Base-by-base conservation (phyloP, 305 asterid species). In the Solanum chacoense region DNA sequence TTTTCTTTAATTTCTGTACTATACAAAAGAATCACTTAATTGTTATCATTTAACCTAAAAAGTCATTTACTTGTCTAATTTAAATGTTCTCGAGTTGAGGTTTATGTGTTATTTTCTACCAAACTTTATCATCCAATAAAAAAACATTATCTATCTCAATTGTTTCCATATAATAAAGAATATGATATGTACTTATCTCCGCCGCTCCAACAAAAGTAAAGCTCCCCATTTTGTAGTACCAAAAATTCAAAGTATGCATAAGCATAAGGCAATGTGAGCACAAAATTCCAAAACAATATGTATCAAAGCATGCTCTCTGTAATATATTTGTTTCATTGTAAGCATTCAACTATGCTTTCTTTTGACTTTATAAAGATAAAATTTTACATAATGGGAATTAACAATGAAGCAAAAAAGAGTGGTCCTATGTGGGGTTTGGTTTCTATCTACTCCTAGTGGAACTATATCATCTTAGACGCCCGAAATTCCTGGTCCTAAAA, bases 221-320 rank as follows among this genome's bases (percentile, higher is more conserved):
- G 38, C 73, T 83, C 12, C 29, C 40, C 87, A 83, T 50, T 35
- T 20, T 29, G 73, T 83, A 45, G 73, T 50, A 50, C 73, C 72
- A 31, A 31, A 59, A 83, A 20, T 32, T 50, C 42, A 50, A 50
- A 83, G 71, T 29, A 45, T 42, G 71, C 38, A 42, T 79, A 45
- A 16, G 29, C 38, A 42, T 38, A 83, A 50, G 87, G 87, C 31
- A 50, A 83, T 32, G 45, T 20, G 73, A 83, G 74, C 74, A 29
- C 31, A 83, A 50, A 83, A 83, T 31, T 83, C 87, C 87, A 83
- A 83, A 83, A 50, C 74, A 83, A 50, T 83, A 83, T 83, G 74
- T 83, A 83, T 83, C 87, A 83, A 83, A 50, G 87, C 87, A 83
- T 83, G 87, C 87, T 83, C 73, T 83, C 11, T 45, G 71, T 45